Percentiles rank a stretch among this genome's conserved stretches.
These are phyloP conservation scores for Salix brachista DNA, from an alignment of 345 rosid genomes.

Conservation along the genomic window DNA sequence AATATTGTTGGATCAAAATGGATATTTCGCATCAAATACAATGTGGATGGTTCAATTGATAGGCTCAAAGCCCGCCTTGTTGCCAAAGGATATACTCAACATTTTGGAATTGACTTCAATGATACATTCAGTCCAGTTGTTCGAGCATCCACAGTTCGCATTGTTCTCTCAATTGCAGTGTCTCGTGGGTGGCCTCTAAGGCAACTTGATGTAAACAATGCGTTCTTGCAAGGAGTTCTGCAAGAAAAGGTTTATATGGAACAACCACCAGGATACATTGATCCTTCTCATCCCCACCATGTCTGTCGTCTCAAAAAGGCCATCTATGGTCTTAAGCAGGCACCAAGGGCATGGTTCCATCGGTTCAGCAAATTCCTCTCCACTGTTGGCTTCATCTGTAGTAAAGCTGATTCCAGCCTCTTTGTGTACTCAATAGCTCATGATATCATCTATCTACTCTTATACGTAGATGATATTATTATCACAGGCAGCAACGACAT, in stretches of 20 bases:
- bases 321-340: background rate
- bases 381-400: background rate
- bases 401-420: background rate
- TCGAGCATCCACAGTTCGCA: background rate
- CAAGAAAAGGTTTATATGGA: background rate
- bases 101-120: slow-evolving; percentile 1
- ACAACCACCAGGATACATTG: background rate
- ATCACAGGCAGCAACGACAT: rapidly evolving
- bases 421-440: rapidly evolving
- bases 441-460: background rate
- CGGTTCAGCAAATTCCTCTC: background rate
- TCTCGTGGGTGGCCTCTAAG: background rate
- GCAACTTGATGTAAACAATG: background rate
- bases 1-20: slow-evolving; percentile 14
- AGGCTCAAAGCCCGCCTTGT: background rate
- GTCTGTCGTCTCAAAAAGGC: background rate
- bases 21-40: slow-evolving; percentile 5
- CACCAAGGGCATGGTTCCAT: background rate
- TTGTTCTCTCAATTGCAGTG: background rate
- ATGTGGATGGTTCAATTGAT: slow-evolving; percentile 4
- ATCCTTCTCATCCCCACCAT: background rate
- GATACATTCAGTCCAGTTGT: slow-evolving; percentile 9
- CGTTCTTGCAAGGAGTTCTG: background rate
- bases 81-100: background rate
- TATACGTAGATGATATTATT: background rate